phyloP scores from a whole-genome alignment of 2,329 filamentous ascomycete genomes.

The Samsoniella hepiali region DNA sequence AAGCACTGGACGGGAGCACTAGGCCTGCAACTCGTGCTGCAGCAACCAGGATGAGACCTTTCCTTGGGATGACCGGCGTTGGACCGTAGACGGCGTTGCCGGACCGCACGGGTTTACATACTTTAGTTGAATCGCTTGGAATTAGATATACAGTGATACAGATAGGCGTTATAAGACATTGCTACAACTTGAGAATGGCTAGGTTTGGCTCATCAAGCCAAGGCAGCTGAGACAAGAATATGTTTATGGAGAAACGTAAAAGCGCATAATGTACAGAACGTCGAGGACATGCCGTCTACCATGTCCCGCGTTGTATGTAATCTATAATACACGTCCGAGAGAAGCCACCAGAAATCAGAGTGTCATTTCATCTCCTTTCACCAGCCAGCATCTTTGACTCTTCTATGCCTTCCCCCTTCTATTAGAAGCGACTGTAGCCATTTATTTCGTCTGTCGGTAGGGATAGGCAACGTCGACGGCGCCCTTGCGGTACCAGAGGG shows the following conservation, averaged over 20 bases:
- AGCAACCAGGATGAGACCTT: conserved; percentile 9
- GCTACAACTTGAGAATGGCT: neutral
- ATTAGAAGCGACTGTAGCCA: neutral
- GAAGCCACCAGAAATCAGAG: neutral
- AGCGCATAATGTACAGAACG: conserved; percentile 20
- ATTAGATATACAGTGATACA: conserved; percentile 1
- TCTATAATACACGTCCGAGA: neutral
- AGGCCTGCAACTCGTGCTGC: conserved; percentile 22
- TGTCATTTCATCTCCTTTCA: too few species aligned
- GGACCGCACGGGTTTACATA: conserved; percentile 16
- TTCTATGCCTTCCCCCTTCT: neutral
- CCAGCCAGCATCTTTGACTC: too few species aligned
- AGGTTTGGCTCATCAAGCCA: neutral
- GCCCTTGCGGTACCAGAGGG: conserved; percentile 77
- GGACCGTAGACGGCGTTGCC: conserved; percentile 17
- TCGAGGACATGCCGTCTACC: neutral
- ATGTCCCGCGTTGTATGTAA: neutral
- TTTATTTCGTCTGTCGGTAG: conserved; percentile 41
- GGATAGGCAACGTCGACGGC: conserved; percentile 69
- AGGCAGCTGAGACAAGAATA: too few species aligned
- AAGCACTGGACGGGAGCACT: conserved; percentile 41
- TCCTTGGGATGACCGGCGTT: conserved; percentile 14
- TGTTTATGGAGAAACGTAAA: neutral
- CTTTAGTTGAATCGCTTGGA: conserved; percentile 6
- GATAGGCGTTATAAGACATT: neutral